Percentiles rank a stretch among this genome's conserved stretches.
These are phyloP conservation scores for Thalassia testudinum DNA, from an alignment of 116 monocot species.

Conservation along the genomic window DNA sequence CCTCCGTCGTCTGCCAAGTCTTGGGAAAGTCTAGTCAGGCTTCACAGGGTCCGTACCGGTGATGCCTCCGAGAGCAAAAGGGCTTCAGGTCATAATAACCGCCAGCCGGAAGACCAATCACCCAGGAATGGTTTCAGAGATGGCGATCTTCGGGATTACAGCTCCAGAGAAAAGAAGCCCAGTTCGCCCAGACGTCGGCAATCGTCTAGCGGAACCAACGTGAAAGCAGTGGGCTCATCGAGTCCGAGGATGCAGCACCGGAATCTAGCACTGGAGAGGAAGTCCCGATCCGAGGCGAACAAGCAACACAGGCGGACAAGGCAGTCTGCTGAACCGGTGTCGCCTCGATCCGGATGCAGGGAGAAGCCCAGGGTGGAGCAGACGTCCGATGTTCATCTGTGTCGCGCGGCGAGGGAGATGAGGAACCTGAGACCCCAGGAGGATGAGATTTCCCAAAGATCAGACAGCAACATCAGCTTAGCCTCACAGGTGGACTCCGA, in stretches of 20 bases:
- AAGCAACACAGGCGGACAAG: constrained; percentile 10
- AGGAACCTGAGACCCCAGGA: constrained; percentile 14
- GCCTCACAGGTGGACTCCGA: not conserved
- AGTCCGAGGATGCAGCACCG: constrained; percentile 73
- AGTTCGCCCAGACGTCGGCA: constrained; percentile 23
- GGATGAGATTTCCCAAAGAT: not conserved
- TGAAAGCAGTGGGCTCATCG: constrained; percentile 22
- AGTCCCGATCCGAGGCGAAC: constrained; percentile 21
- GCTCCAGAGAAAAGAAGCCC: constrained; percentile 13
- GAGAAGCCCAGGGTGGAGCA: constrained; percentile 21
- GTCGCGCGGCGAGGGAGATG: constrained; percentile 18
- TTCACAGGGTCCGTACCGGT: constrained; percentile 24
- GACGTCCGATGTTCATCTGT: constrained; percentile 12
- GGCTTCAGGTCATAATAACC: constrained; percentile 7
- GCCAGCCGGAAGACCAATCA: constrained; percentile 18
- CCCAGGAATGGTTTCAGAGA: constrained; percentile 20
- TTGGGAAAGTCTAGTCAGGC: constrained; percentile 19
- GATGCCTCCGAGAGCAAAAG: constrained; percentile 24
- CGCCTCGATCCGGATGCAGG: constrained; percentile 40
- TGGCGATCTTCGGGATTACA: too few relatives aligned
- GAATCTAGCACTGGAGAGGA: constrained; percentile 36
- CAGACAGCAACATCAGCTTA: not conserved
- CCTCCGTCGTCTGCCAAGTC: constrained; percentile 7
- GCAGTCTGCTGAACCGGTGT: constrained; percentile 37
- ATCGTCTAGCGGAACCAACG: constrained; percentile 22